Conservation (phyloP, 208 protist species). For the Tetramitus jugosus region DNA sequence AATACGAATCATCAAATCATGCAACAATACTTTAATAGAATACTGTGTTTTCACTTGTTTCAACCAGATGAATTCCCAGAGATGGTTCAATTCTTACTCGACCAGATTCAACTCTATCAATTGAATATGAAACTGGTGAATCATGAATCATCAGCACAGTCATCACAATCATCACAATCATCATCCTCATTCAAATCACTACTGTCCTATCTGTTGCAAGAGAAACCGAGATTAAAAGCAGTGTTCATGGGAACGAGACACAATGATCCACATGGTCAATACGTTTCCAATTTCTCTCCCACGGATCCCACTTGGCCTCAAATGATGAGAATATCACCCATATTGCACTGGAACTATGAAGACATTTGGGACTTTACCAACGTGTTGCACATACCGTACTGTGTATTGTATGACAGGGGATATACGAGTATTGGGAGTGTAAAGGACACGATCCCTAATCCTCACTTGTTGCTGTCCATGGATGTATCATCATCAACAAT, state of each 20-base stretch:
- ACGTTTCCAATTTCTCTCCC: constrained; percentile 50
- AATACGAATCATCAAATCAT: background rate
- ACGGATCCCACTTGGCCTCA: constrained; percentile 69
- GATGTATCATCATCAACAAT: no score
- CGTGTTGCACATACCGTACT: constrained; percentile 56
- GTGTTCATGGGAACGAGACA: constrained; percentile 72
- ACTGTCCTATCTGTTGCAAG: background rate
- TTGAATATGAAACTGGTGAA: background rate
- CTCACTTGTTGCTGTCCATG: no score
- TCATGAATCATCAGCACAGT: background rate
- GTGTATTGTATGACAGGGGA: constrained; percentile 63
- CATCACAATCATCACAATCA: background rate
- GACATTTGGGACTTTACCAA: constrained; percentile 66
- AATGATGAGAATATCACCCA: constrained; percentile 64
- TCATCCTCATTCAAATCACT: background rate
- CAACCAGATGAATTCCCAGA: background rate
- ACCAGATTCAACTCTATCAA: background rate
- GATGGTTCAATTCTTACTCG: background rate
- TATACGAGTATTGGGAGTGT: constrained; percentile 68
- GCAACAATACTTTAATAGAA: background rate
- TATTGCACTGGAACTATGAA: constrained; percentile 65
- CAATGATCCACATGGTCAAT: constrained; percentile 55
- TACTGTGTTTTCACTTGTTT: background rate
- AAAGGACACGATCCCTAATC: constrained; percentile 52
- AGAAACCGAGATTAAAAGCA: constrained; percentile 38